Percentiles rank a stretch among this genome's conserved stretches.
phyloP scores from a whole-genome alignment of 352 stramenopile species.

The Pythium sukuiense region DNA sequence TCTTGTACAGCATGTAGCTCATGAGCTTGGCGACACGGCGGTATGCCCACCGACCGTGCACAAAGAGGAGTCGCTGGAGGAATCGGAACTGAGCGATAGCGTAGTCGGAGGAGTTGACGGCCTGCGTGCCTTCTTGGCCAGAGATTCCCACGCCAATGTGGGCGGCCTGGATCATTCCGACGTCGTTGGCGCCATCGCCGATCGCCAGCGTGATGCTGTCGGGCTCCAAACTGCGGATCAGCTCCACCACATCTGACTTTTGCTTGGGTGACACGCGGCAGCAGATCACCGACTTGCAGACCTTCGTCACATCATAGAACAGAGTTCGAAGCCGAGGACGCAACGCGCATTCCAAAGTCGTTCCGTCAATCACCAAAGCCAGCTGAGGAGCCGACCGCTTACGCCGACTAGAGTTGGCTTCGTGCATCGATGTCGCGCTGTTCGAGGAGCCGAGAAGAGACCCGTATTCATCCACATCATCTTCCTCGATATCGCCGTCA shows the following conservation, averaged over 20 bases:
- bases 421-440: neutral
- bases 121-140: constrained; percentile 91
- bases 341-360: constrained; percentile 80
- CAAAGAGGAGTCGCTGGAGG: constrained; percentile 88
- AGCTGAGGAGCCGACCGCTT: constrained; percentile 14
- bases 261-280: constrained; percentile 89
- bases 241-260: constrained; percentile 81
- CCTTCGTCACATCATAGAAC: constrained; percentile 72
- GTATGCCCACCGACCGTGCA: constrained; percentile 93
- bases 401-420: neutral
- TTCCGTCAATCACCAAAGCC: constrained; percentile 93
- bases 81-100: constrained; percentile 94
- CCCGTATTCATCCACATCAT: constrained; percentile 13
- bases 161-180: constrained; percentile 94
- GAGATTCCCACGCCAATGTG: constrained; percentile 93
- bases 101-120: constrained; percentile 94
- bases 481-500: constrained; percentile 34
- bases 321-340: constrained; percentile 43
- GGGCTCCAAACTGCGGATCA: constrained; percentile 68
- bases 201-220: constrained; percentile 89
- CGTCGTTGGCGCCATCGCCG: constrained; percentile 96
- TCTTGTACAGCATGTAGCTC: constrained; percentile 96
- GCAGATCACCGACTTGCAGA: constrained; percentile 83
- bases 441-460: constrained; percentile 5
- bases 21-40: constrained; percentile 91